A percentile compares a stretch with the other conserved stretches of the same genome.
phyloP scores from a whole-genome alignment of 805 yeast genomes.

The Candida anglica region DNA sequence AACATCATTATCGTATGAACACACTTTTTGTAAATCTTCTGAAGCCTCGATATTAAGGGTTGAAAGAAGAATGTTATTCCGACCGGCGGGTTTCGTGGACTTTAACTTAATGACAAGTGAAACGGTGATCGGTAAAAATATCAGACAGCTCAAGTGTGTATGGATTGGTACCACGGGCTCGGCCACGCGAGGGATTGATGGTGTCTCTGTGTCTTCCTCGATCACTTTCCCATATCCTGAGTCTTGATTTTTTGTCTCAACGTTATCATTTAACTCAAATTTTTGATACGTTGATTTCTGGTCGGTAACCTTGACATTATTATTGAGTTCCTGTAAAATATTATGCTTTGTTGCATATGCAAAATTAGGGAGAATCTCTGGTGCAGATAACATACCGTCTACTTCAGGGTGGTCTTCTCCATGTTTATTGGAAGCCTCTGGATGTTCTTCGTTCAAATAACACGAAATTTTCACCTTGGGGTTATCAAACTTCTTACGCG shows the following conservation, averaged over 20 bases:
- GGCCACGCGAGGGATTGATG: too few relatives aligned
- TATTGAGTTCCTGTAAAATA: conserved; percentile 1
- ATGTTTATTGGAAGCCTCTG: background rate
- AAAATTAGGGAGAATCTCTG: conserved; percentile 1
- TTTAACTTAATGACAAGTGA: conserved; percentile 44
- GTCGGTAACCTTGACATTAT: background rate
- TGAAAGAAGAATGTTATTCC: conserved; percentile 41
- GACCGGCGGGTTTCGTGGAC: conserved; percentile 47
- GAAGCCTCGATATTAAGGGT: conserved; percentile 47
- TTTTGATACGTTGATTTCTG: background rate
- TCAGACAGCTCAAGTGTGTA: conserved; percentile 1
- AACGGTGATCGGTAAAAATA: conserved; percentile 24
- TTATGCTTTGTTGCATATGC: conserved; percentile 1
- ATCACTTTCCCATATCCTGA: background rate
- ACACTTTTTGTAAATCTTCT: conserved; percentile 26
- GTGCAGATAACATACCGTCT: too few relatives aligned
- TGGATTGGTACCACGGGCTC: background rate
- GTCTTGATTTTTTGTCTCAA: background rate
- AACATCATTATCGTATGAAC: conserved; percentile 9
- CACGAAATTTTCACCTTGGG: conserved; percentile 23
- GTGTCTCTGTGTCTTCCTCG: conserved; percentile 1
- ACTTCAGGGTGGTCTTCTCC: too few relatives aligned
- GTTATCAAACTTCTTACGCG: conserved; percentile 21
- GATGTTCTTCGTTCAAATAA: conserved; percentile 9
- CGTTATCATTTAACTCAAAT: background rate